These are phyloP conservation scores for Pilobolus umbonatus DNA, from an alignment of 192 early-diverging fungal species.

Conservation along the genomic window DNA sequence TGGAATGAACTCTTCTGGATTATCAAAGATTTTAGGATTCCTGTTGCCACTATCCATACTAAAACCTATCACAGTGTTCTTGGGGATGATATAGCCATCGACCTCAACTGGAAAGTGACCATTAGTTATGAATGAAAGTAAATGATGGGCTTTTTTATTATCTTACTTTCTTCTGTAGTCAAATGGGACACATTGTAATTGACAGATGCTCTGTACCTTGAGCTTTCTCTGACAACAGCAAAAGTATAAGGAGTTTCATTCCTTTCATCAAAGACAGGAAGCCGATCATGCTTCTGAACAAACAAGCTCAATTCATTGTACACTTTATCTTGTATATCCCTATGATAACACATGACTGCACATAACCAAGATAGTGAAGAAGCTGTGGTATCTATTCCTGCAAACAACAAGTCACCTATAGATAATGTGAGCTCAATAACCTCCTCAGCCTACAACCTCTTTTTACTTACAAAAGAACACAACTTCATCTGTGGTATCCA, in stretches of 20 bases:
- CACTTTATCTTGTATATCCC: background rate
- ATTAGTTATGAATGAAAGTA: background rate
- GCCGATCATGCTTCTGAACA: background rate
- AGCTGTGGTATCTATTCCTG: background rate
- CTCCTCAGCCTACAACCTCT: too few species aligned
- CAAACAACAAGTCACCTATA: constrained; percentile 6
- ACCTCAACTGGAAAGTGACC: background rate
- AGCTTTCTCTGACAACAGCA: background rate
- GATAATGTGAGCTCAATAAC: too few species aligned
- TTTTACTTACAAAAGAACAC: too few species aligned
- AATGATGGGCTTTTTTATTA: background rate
- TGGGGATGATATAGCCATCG: constrained; percentile 43
- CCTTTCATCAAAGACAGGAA: background rate
- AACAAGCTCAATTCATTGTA: background rate
- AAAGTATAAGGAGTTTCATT: background rate
- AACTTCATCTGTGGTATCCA: too few species aligned
- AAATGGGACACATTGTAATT: background rate
- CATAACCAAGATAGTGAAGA: background rate
- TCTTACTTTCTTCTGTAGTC: background rate
- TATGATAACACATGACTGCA: constrained; percentile 2
- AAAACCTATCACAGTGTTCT: constrained; percentile 38
- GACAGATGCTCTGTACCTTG: background rate
- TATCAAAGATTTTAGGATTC: constrained; percentile 23
- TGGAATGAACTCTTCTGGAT: constrained; percentile 46
- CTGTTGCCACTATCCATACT: constrained; percentile 47